Evolutionary conservation across 1,284 basidiomycete genomes (phyloP).

Genomic region (Boletellus deceptivus): DNA sequence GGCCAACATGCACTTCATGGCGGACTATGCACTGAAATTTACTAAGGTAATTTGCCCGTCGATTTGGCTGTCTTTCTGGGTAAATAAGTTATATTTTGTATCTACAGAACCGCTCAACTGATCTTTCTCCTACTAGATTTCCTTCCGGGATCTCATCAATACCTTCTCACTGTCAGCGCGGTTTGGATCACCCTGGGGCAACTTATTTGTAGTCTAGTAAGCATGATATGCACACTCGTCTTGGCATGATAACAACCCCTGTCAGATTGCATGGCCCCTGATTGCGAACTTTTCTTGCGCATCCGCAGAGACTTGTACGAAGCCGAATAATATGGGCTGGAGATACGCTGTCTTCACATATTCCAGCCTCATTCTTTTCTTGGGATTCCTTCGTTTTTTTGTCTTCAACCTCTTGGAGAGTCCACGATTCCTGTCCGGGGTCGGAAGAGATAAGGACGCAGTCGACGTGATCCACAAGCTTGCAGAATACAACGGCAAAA

Average conservation of each 20-base stretch:
- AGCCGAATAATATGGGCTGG: constrained; percentile 53
- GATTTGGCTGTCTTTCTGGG: constrained; percentile 64
- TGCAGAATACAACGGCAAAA: constrained; percentile 56
- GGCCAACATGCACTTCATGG: not conserved
- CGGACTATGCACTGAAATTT: not conserved
- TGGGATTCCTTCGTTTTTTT: constrained; percentile 56
- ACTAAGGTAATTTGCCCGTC: constrained; percentile 52
- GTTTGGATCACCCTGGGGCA: constrained; percentile 73
- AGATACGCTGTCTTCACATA: constrained; percentile 32
- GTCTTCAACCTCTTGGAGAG: constrained; percentile 61
- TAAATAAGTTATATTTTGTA: constrained; percentile 22
- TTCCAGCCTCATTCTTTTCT: constrained; percentile 36
- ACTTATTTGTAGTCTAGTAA: constrained; percentile 59
- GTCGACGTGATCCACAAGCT: constrained; percentile 57
- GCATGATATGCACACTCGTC: constrained; percentile 20
- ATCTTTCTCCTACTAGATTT: constrained; percentile 44
- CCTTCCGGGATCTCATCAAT: constrained; percentile 64
- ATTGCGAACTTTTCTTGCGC: constrained; percentile 49
- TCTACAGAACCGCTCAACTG: not conserved
- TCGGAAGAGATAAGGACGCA: constrained; percentile 61
- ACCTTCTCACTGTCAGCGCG: constrained; percentile 48
- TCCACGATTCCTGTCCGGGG: constrained; percentile 61
- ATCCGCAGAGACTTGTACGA: constrained; percentile 34
- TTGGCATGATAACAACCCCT: not conserved
- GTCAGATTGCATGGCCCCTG: constrained; percentile 50